A percentile compares a stretch with the other conserved stretches of the same genome.
phyloP scores from a whole-genome alignment of 208 protist genomes.

The Acanthamoeba castellanii region DNA sequence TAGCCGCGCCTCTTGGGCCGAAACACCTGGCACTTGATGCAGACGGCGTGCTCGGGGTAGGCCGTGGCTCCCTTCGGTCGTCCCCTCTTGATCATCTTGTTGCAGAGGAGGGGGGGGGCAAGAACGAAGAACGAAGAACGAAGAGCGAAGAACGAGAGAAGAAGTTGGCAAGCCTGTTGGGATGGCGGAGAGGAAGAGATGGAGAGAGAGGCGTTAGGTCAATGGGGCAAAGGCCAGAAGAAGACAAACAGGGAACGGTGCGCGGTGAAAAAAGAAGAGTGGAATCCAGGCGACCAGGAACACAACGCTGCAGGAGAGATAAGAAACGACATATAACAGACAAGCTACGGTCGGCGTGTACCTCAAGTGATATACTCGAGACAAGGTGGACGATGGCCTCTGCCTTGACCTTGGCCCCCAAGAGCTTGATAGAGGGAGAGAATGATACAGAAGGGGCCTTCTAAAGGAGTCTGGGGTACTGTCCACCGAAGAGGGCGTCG shows the following conservation, averaged over 20 bases:
- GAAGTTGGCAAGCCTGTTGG: neutral
- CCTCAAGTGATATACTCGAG: neutral
- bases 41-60: slow-evolving; percentile 28
- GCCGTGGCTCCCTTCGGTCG: slow-evolving; percentile 35
- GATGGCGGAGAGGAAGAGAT: neutral
- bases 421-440: no score
- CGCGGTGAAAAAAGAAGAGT: neutral
- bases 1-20: slow-evolving; percentile 51
- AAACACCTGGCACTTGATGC: slow-evolving; percentile 45
- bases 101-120: neutral
- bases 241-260: neutral
- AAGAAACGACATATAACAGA: neutral
- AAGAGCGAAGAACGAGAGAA: neutral
- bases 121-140: neutral
- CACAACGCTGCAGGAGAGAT: neutral
- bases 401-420: no score
- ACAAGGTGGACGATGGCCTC: no score
- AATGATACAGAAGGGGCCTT: no score
- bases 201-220: neutral
- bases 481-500: no score
- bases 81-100: slow-evolving; percentile 3
- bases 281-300: neutral
- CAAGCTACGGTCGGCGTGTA: neutral
- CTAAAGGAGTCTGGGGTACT: neutral
- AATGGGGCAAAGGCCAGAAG: neutral